Percentiles rank a stretch among this genome's conserved stretches.
These are phyloP conservation scores for Hanseniaspora thailandica DNA, from an alignment of 805 yeast species.

Conservation along the genomic window DNA sequence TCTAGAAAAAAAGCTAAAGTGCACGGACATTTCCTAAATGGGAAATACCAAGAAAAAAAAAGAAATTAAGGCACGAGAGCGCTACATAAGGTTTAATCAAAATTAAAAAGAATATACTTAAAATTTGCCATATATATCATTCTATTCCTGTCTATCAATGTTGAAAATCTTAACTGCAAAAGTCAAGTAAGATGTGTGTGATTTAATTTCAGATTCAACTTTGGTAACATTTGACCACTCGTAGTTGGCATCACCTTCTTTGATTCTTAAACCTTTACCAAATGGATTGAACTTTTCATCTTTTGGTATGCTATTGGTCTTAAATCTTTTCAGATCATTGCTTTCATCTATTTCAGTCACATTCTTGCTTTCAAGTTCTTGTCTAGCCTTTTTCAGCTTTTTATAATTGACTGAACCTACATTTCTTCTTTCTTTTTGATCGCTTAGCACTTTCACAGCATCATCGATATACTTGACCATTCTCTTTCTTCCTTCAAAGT, in stretches of 20 bases:
- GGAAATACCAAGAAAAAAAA: slow-evolving; percentile 5
- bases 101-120: too few relatives aligned
- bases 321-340: slow-evolving; percentile 17
- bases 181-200: slow-evolving; percentile 87
- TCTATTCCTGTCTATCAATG: slow-evolving; percentile 18
- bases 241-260: slow-evolving; percentile 74
- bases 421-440: slow-evolving; percentile 59
- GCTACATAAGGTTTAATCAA: background rate
- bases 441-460: slow-evolving; percentile 66
- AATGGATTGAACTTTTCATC: slow-evolving; percentile 72
- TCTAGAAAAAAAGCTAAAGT: too few relatives aligned
- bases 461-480: slow-evolving; percentile 76
- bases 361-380: slow-evolving; percentile 21
- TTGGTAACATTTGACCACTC: slow-evolving; percentile 79
- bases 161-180: slow-evolving; percentile 53
- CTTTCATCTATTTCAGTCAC: slow-evolving; percentile 19
- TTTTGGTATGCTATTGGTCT: slow-evolving; percentile 25
- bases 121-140: slow-evolving; percentile 16
- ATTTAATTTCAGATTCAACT: slow-evolving; percentile 73
- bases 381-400: slow-evolving; percentile 24
- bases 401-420: slow-evolving; percentile 53
- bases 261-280: slow-evolving; percentile 75
- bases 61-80: background rate
- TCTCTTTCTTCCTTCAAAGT: slow-evolving; percentile 82
- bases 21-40: background rate